Evolutionary conservation across 805 yeast species (phyloP).

Genomic region (Pichia heedii): DNA sequence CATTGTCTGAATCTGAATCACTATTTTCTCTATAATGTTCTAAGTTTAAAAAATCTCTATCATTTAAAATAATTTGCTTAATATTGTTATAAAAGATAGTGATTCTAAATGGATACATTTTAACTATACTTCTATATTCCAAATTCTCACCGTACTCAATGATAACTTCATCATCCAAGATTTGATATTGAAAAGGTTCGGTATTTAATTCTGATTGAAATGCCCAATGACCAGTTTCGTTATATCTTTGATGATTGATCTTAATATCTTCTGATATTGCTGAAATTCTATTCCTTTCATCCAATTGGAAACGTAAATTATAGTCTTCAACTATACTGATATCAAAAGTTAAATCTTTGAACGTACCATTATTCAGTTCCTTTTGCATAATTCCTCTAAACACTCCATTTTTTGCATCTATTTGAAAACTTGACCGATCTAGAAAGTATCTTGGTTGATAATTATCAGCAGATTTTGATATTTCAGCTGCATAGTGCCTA

Average conservation of each 20-base stretch:
- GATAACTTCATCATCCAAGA: conserved; percentile 15
- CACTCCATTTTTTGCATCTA: conserved; percentile 22
- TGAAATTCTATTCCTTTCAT: conserved; percentile 46
- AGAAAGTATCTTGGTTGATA: conserved; percentile 34
- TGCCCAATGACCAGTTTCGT: conserved; percentile 53
- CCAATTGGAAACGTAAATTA: conserved; percentile 52
- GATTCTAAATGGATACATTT: conserved; percentile 41
- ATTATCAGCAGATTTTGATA: conserved; percentile 17
- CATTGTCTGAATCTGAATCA: conserved; percentile 27
- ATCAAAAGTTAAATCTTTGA: conserved; percentile 44
- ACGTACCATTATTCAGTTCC: conserved; percentile 29
- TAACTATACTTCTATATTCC: conserved; percentile 35
- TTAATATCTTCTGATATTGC: conserved; percentile 1
- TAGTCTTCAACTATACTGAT: conserved; percentile 48
- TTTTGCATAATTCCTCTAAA: conserved; percentile 43
- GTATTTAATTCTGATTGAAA: conserved; percentile 25
- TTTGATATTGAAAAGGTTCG: conserved; percentile 19
- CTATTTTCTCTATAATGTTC: conserved; percentile 64
- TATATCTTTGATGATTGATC: conserved; percentile 41
- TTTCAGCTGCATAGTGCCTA: conserved; percentile 49
- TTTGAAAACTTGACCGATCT: conserved; percentile 28
- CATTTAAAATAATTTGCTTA: conserved; percentile 54
- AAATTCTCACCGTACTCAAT: conserved; percentile 29
- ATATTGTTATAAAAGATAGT: conserved; percentile 37
- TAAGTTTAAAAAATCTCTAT: conserved; percentile 59